Base-by-base conservation (phyloP, 306 rosid genomes). In the Casuarina cunninghamiana region DNA sequence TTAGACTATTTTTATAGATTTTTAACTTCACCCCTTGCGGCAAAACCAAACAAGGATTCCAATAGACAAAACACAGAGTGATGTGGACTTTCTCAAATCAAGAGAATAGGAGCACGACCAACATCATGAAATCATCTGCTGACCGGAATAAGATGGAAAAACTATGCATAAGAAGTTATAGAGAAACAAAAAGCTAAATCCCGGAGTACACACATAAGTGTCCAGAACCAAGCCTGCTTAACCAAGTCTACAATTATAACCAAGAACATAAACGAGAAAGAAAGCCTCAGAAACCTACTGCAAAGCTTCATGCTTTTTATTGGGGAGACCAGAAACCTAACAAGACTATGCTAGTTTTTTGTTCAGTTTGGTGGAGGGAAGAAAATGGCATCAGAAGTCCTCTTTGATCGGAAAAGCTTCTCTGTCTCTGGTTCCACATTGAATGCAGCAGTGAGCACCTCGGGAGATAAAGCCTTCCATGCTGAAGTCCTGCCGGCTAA, bases 381-480 rank as follows among this genome's bases (percentile, higher is more conserved):
- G 91, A 94, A 94, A 78, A 91, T 81, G 44, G 89, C 96, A 84
- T 86, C 94, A 2, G 88, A 51, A 55, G 84, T 80, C 84, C 98
- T 91, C 89, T 87, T 94, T 39, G 96, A 90, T 57, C 94, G 86
- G 90, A 94, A 94, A 0, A 21, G 83, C 43, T 94, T 66, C 83
- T 86, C 94, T 21, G 87, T 68, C 7, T 80, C 87, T 2, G 91
- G 26, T 38, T 86, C 94, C 11, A 94, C 96, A 53, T 90, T 86
- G 90, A 90, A 94, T 3, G 98, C 80, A 21, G 98, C 96, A 73
- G 89, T 82, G 4, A 93, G 85, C 76, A 89, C 93, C 2, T 85
- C 70, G 0, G 97, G 88, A 61, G 97, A 93, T 19, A 94, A 50
- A 6, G 93, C 87, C 84, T 94, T 94, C 98, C 98, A 94, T 35